Percentiles rank a stretch among this genome's conserved stretches.
Evolutionary conservation across 805 yeast species (phyloP).

Genomic region (Wickerhamiella azyma): DNA sequence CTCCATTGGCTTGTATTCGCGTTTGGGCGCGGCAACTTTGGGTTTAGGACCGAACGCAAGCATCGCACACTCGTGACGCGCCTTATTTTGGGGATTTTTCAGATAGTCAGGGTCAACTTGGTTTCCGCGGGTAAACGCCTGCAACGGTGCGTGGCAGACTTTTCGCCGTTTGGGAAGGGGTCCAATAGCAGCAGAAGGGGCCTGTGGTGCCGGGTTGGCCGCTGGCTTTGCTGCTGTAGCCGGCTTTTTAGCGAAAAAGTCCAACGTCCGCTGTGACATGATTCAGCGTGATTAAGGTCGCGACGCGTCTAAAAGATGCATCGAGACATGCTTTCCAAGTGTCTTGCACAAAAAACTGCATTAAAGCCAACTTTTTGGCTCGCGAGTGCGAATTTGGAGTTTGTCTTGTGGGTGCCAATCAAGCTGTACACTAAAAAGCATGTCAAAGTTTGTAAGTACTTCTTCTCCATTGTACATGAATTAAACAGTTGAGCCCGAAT

Average conservation of each 20-base stretch:
- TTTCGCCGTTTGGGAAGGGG: background rate
- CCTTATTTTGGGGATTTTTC: slow-evolving; percentile 2
- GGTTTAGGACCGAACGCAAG: slow-evolving; percentile 3
- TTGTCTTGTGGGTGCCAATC: too few species aligned
- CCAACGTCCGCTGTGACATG: slow-evolving; percentile 6
- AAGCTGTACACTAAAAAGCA: too few species aligned
- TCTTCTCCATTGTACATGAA: too few species aligned
- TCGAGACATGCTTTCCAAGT: too few species aligned
- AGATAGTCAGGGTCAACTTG: slow-evolving; percentile 1
- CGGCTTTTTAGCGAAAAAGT: slow-evolving; percentile 2
- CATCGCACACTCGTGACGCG: slow-evolving; percentile 1
- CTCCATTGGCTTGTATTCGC: slow-evolving; percentile 54
- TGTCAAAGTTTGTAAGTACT: too few species aligned
- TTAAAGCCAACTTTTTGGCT: too few species aligned
- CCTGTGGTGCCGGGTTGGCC: background rate
- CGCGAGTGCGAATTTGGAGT: too few species aligned
- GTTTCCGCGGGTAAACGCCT: background rate
- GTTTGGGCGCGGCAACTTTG: background rate
- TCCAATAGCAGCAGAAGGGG: background rate
- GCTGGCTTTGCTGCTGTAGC: background rate
- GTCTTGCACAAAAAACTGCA: too few species aligned
- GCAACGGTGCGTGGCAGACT: background rate
- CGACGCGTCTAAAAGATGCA: too few species aligned
- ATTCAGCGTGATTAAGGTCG: background rate
- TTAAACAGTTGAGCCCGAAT: too few species aligned